Evolutionary conservation across 1,284 basidiomycete genomes (phyloP), one percentile per base, ranked within the genome.

Genomic region (Puccinia coronata): DNA sequence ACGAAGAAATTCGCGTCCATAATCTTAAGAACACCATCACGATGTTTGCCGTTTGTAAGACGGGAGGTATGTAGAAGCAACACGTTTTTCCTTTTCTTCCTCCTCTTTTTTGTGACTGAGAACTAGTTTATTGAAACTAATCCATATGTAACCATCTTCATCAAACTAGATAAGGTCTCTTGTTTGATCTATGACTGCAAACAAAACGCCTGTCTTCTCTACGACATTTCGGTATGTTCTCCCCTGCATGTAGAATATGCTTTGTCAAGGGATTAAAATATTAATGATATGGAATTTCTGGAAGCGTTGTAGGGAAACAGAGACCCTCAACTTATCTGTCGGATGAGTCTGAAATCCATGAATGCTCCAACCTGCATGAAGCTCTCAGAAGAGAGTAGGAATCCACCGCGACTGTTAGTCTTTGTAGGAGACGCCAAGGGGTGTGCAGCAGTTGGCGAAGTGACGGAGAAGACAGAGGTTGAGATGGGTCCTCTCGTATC

Each of bases 101-200:
- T 14, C 4, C 23, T 4, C 12, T 51, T 51, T 51, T 51, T 12
- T 20, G 12, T 51, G 23, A 9, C 12, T 9, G 11, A 4, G 49
- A 20, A 14, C 12, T 14, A 4, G 6, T 8, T 31, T 31, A 12
- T 9, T 59, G 57, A 59, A 12, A 36, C 59, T 63, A 23, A 63
- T 63, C 20, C 34, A 63, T 1, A 34, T 2, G 18, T 20, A 63
- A 39, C 18, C 3, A 2, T 39, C 25, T 39, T 39, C 4, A 39
- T 39, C 18, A n/a, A 39, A 34, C n/a, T 63, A 63, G 59, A 63
- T 63, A 23, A 23, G 39, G n/a, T 18, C 16, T 47, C 36, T 12
- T 25, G 36, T n/a, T 69, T 69, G 47, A 49, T 69, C 25, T 69
- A 69, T 49, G 67, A 69, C 47, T 69, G 67, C 47, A 43, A 69